Evolutionary conservation across 164 flowering plant genomes (phyloP).

Genomic region (Saururus chinensis): DNA sequence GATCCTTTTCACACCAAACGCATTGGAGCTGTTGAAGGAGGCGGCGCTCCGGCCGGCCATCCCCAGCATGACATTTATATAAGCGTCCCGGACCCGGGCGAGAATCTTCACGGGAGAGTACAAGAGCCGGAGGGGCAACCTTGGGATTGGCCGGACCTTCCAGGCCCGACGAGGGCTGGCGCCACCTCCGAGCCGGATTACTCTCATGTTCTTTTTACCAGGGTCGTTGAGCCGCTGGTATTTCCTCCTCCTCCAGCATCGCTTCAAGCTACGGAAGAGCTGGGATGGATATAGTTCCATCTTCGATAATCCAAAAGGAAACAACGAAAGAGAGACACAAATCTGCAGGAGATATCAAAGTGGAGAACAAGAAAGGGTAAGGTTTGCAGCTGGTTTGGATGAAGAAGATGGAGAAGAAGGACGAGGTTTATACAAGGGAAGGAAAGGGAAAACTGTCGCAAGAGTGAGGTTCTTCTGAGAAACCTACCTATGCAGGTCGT

Average conservation of each 20-base stretch:
- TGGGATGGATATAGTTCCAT: background rate
- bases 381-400: background rate
- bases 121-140: background rate
- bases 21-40: background rate
- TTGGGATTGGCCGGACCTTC: background rate
- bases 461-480: background rate
- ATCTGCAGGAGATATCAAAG: background rate
- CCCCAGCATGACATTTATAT: conserved; percentile 5
- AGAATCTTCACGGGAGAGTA: conserved; percentile 3
- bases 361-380: background rate
- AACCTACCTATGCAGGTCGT: background rate
- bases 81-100: conserved; percentile 4
- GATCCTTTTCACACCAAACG: background rate
- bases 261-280: conserved; percentile 1
- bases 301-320: background rate
- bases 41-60: conserved; percentile 3
- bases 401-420: background rate
- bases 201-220: background rate
- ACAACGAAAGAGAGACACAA: background rate
- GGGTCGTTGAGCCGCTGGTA: conserved; percentile 2
- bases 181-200: conserved; percentile 1
- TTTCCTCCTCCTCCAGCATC: conserved; percentile 6
- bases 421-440: background rate
- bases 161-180: background rate
- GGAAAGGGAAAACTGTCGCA: background rate